Evolutionary conservation across 116 monocot genomes (phyloP).

Genomic region (Zostera marina): DNA sequence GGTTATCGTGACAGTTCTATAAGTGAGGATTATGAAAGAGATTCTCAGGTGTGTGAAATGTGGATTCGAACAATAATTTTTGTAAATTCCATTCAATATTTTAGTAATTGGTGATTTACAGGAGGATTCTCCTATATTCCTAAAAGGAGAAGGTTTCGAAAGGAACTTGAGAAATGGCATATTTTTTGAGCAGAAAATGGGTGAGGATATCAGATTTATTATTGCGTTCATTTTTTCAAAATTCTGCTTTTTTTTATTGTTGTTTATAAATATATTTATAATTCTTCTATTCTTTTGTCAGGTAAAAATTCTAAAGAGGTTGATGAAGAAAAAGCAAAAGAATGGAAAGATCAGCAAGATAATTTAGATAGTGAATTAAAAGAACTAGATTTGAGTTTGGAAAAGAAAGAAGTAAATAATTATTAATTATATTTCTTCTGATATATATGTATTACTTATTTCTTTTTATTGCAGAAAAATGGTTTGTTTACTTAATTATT

Average conservation of each 20-base stretch:
- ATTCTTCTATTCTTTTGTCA: slow-evolving; percentile 6
- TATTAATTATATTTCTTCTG: background rate
- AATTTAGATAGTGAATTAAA: slow-evolving; percentile 89
- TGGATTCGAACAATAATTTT: background rate
- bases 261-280: no score
- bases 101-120: no score
- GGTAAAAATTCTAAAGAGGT: slow-evolving; percentile 59
- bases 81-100: no score
- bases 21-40: slow-evolving; percentile 30
- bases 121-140: slow-evolving; percentile 39
- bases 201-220: background rate
- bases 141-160: slow-evolving; percentile 41
- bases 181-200: background rate
- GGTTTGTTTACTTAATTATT: no score
- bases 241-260: background rate
- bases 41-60: slow-evolving; percentile 41
- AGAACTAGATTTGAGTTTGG: slow-evolving; percentile 72
- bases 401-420: slow-evolving; percentile 82
- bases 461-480: no score
- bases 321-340: slow-evolving; percentile 83
- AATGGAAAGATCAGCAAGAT: slow-evolving; percentile 94
- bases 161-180: slow-evolving; percentile 37
- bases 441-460: background rate
- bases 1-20: slow-evolving; percentile 27
- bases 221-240: background rate